phyloP scores from a whole-genome alignment of 2,329 filamentous ascomycete species.

The Pyricularia sp. region DNA sequence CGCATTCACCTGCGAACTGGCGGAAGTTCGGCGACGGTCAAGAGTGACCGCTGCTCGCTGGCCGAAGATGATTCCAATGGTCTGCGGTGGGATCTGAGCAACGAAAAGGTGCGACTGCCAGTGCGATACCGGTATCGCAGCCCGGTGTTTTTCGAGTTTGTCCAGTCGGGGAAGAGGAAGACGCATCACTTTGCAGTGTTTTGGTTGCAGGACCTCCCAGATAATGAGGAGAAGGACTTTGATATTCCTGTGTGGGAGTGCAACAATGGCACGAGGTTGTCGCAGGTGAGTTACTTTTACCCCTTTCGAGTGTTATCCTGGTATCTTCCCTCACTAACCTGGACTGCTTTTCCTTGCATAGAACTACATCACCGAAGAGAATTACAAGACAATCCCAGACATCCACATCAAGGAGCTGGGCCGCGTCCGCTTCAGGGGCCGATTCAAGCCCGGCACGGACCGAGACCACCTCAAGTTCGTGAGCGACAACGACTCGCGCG shows the following conservation, averaged over 20 bases:
- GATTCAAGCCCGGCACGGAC: slow-evolving; percentile 87
- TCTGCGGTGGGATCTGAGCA: slow-evolving; percentile 38
- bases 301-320: not conserved
- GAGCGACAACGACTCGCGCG: slow-evolving; percentile 76
- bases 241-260: slow-evolving; percentile 90
- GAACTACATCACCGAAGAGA: slow-evolving; percentile 82
- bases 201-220: slow-evolving; percentile 79
- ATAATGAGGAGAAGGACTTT: slow-evolving; percentile 68
- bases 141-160: slow-evolving; percentile 82
- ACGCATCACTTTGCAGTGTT: slow-evolving; percentile 68
- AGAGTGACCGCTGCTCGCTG: slow-evolving; percentile 51
- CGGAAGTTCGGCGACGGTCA: slow-evolving; percentile 66
- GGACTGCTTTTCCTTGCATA: not conserved
- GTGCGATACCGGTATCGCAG: slow-evolving; percentile 87
- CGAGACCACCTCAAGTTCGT: slow-evolving; percentile 77
- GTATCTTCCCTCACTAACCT: not conserved
- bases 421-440: slow-evolving; percentile 66
- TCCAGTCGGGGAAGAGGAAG: slow-evolving; percentile 57
- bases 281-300: slow-evolving; percentile 38
- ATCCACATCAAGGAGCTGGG: slow-evolving; percentile 73
- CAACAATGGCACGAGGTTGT: slow-evolving; percentile 62
- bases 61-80: slow-evolving; percentile 40
- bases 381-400: slow-evolving; percentile 60
- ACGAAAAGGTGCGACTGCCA: slow-evolving; percentile 56
- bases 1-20: slow-evolving; percentile 77